phyloP scores from a whole-genome alignment of 345 rosid species.

The Citrus trifoliata region DNA sequence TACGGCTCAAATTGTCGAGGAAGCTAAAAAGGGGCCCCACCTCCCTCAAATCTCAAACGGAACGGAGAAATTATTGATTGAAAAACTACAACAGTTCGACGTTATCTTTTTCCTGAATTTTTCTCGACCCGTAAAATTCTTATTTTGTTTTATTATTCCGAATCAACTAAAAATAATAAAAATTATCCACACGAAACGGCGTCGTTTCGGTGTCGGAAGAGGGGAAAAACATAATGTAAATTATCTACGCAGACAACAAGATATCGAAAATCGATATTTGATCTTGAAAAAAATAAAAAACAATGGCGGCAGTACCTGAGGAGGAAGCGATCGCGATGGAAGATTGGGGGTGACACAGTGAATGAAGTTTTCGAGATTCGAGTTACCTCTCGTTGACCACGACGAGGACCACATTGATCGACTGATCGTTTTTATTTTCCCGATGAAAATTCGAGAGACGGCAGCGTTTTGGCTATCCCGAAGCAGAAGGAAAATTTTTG shows the following conservation, averaged over 20 bases:
- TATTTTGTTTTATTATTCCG: neutral
- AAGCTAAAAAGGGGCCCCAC: neutral
- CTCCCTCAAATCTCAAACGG: too few species aligned
- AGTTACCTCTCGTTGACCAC: slow-evolving; percentile 10
- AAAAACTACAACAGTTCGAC: too few species aligned
- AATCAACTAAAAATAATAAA: neutral
- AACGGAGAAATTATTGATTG: neutral
- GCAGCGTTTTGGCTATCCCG: neutral
- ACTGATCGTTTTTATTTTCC: slow-evolving; percentile 14
- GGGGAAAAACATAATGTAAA: too few species aligned
- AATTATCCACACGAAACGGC: neutral
- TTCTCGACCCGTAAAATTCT: neutral
- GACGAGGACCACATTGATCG: slow-evolving; percentile 17
- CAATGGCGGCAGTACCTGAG: slow-evolving; percentile 34
- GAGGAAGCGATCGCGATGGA: slow-evolving; percentile 38
- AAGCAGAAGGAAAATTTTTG: too few species aligned
- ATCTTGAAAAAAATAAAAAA: neutral
- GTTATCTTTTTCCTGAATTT: neutral
- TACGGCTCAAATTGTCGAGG: neutral
- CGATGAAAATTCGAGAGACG: neutral
- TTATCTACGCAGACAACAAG: neutral
- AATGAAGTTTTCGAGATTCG: slow-evolving; percentile 48
- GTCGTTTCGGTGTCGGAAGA: neutral
- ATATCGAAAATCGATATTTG: neutral
- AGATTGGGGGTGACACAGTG: slow-evolving; percentile 48